Evolutionary conservation across 2,329 filamentous ascomycete genomes (phyloP).

Genomic region (Sarocladiaceae sp.): DNA sequence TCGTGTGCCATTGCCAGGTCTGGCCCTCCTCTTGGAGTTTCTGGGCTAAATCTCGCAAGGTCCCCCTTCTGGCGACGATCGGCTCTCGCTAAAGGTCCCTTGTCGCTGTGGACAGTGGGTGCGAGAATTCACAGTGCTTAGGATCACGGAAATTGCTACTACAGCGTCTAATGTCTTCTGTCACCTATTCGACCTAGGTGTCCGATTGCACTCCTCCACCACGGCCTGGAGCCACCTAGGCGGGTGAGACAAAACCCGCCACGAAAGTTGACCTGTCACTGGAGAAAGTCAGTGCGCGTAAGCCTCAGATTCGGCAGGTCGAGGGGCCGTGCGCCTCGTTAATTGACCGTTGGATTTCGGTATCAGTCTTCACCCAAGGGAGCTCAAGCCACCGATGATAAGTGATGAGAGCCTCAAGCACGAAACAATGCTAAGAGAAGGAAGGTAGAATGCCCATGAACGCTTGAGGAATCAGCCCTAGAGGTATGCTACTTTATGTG

Average conservation of each 20-base stretch:
- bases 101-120: too few species aligned
- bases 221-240: not conserved
- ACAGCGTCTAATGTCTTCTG: too few species aligned
- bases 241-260: not conserved
- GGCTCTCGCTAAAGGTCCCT: not conserved
- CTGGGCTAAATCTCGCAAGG: not conserved
- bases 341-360: not conserved
- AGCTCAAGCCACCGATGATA: too few species aligned
- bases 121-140: too few species aligned
- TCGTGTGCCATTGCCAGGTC: not conserved
- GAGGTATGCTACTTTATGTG: not conserved
- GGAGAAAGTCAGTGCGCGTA: constrained; percentile 2
- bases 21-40: not conserved
- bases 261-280: not conserved
- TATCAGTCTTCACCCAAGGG: not conserved
- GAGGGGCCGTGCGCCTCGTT: not conserved
- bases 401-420: too few species aligned
- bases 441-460: not conserved
- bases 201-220: not conserved
- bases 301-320: not conserved
- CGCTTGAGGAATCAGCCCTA: not conserved
- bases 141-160: too few species aligned
- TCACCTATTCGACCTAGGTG: too few species aligned
- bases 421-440: not conserved
- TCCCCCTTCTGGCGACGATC: not conserved